Evolutionary conservation across 1,139 yeast species (phyloP).

Genomic region (Martiniozyma asiatica): DNA sequence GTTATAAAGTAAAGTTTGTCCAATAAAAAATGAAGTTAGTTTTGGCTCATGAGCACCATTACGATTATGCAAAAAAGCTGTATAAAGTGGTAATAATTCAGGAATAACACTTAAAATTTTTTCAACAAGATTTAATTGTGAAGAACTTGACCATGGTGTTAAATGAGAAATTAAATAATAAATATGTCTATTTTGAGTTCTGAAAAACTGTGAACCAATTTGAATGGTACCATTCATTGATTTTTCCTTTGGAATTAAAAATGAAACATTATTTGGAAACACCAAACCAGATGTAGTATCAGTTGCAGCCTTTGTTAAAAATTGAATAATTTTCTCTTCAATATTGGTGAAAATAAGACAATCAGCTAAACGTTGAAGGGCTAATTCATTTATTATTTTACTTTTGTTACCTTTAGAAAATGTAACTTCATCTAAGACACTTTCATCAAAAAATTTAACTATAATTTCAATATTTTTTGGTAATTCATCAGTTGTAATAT

Average conservation of each 20-base stretch:
- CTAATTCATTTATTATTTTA: constrained; percentile 68
- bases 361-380: constrained; percentile 45
- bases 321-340: constrained; percentile 28
- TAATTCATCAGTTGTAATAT: constrained; percentile 44
- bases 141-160: constrained; percentile 71
- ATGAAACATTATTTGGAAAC: constrained; percentile 49
- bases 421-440: constrained; percentile 45
- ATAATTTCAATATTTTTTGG: constrained; percentile 29
- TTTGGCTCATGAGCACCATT: constrained; percentile 23
- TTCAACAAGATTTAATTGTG: constrained; percentile 46
- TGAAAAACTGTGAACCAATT: constrained; percentile 33
- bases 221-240: constrained; percentile 13
- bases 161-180: constrained; percentile 50
- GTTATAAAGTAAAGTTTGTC: constrained; percentile 52
- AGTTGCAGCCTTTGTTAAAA: constrained; percentile 39
- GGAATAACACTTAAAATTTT: constrained; percentile 43
- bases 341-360: constrained; percentile 30
- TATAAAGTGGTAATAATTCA: constrained; percentile 67
- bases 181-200: constrained; percentile 54
- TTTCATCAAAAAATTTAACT: constrained; percentile 35
- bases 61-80: constrained; percentile 40
- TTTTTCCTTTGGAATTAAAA: constrained; percentile 22
- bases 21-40: constrained; percentile 68
- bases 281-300: constrained; percentile 49
- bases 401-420: constrained; percentile 64